Conservation (phyloP, 108 stramenopile genomes). For the Schizochytrium sp. region DNA sequence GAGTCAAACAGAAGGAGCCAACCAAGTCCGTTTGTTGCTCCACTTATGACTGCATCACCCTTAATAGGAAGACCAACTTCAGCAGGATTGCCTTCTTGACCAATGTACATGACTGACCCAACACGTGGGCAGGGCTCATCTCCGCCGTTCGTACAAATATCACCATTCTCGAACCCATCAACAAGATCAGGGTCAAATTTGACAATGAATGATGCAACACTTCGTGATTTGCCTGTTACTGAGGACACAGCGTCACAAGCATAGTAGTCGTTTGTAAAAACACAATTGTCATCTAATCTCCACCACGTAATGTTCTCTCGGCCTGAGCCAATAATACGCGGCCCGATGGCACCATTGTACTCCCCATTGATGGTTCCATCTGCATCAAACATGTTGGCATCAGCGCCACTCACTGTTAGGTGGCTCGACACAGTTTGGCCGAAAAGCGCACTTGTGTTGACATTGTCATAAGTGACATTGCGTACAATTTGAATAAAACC, state of each 20-base stretch:
- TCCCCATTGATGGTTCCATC: background rate
- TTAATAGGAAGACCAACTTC: no score
- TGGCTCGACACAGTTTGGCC: background rate
- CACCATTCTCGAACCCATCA: background rate
- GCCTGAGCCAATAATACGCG: background rate
- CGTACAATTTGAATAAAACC: constrained; percentile 5
- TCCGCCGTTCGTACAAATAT: background rate
- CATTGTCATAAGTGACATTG: constrained; percentile 19
- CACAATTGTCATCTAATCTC: background rate
- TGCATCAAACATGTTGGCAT: background rate
- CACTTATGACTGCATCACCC: no score
- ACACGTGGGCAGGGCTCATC: background rate
- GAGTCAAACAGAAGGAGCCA: no score
- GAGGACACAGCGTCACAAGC: background rate
- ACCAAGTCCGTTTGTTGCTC: no score
- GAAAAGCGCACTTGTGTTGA: background rate
- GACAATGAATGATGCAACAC: background rate
- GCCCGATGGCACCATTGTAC: background rate
- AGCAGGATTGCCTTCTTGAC: no score
- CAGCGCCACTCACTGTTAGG: background rate
- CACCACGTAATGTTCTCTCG: background rate
- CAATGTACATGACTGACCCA: background rate
- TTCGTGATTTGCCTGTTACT: background rate
- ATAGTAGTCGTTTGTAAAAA: background rate
- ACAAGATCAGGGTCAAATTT: background rate